Base-by-base conservation (phyloP, 495 filamentous ascomycete species). In the Jackrogersella minutella region DNA sequence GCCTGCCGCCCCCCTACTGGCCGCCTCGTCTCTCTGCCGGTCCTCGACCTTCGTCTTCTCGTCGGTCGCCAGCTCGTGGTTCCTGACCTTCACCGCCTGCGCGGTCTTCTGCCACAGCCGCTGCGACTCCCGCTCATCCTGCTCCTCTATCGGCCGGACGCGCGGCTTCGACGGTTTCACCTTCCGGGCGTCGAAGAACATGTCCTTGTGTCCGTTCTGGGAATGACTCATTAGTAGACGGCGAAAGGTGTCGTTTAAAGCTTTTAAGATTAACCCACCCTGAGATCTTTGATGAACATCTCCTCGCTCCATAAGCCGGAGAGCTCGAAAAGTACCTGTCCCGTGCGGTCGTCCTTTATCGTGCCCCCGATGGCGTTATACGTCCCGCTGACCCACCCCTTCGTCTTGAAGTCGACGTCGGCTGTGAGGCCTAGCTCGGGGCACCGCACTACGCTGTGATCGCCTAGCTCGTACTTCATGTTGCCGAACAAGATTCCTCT, bases 391-490 rank as follows among this genome's bases (percentile, higher is more conserved):
- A 98, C 94, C 81, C 96, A 99, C 4, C 96, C 96, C 77, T 99
- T 99, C 28, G 91, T 94, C 77, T 98, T 99, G 81, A 99, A 99
- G 65, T 99, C 95, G 58, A 99, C 88, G 74, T 98, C 95, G 62
- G 93, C 93, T n/a, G 86, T 82, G 11, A 98, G 80, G 39, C 90
- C 87, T 22, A 90, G 80, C 75, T 98, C 96, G 1, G 95, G 91
- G 76, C 94, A 99, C 61, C 87, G 85, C n/a, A 98, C 91, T 68
- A 90, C 92, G 78, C 93, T 96, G 79, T 97, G 93, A 75, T 99
- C 95, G 34, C 95, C 95, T 16, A 99, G 85, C 79, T 99, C 95
- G 78, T 98, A 99, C 77, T 97, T 97, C 95, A 99, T 98, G 78
- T 97, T 98, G 17, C 95, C 95, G 71, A 99, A 97, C 10, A 99